Evolutionary conservation across 805 yeast species (phyloP).

Genomic region (Jamesozyma jinghongensis): DNA sequence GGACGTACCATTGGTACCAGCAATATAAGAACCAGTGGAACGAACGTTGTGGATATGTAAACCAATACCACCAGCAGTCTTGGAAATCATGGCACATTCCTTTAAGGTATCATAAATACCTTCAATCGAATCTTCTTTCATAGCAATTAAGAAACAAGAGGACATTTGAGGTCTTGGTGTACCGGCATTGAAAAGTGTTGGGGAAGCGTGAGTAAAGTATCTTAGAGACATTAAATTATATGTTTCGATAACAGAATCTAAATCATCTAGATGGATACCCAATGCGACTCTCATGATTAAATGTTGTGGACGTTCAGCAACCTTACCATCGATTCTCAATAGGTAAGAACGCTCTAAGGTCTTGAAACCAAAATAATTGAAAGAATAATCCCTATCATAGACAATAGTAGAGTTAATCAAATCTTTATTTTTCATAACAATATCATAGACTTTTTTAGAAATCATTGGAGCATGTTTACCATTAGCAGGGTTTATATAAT

Average conservation of each 20-base stretch:
- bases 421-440: conserved; percentile 52
- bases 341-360: conserved; percentile 81
- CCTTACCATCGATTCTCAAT: conserved; percentile 46
- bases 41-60: conserved; percentile 78
- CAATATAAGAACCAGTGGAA: conserved; percentile 72
- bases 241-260: conserved; percentile 61
- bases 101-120: conserved; percentile 85
- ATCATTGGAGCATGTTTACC: conserved; percentile 46
- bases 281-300: conserved; percentile 82
- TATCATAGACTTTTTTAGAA: conserved; percentile 50
- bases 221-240: conserved; percentile 78
- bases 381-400: conserved; percentile 61
- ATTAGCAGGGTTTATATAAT: conserved; percentile 69
- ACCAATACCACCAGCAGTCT: conserved; percentile 93
- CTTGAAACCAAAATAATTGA: conserved; percentile 80
- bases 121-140: conserved; percentile 89
- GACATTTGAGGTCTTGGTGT: conserved; percentile 75
- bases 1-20: conserved; percentile 86
- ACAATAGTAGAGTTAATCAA: conserved; percentile 62
- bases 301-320: conserved; percentile 84
- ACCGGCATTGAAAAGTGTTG: conserved; percentile 88
- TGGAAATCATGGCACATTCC: conserved; percentile 80
- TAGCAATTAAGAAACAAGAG: conserved; percentile 85
- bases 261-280: conserved; percentile 68
- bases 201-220: conserved; percentile 88